Evolutionary conservation across 768 basidiomycete species (phyloP), one percentile per base, ranked within the genome.

Genomic region (Amanita rimosa): DNA sequence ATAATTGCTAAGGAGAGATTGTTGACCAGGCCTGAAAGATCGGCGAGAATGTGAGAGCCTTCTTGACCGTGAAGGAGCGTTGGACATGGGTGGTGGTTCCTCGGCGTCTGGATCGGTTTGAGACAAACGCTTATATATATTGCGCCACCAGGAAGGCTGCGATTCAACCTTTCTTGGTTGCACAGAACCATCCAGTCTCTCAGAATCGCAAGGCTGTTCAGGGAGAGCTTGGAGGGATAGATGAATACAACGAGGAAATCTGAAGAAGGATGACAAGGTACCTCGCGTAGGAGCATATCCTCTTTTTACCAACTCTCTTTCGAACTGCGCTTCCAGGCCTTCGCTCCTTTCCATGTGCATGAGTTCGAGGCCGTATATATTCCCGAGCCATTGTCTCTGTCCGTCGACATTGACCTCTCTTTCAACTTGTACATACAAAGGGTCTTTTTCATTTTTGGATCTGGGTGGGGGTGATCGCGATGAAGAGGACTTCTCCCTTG

Each of bases 91-190:
- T 6, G 22, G 9, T 14, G 22, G 40, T 2, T 49, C 40, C 31
- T 66, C 62, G 16, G 55, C 49, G 26, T 68, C 67, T 41, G 56
- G 61, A 9, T 63, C 64, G 14, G 65, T 56, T 45, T 73, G 71
- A 10, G 78, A 78, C 27, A 80, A 54, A 16, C 74, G 72, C 52
- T 70, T 60, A 58, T 79, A 79, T 13, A 77, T 59, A 44, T 61
- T 69, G 14, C 71, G 70, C 79, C 79, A 81, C 78, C 78, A 81
- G 0, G 78, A 77, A 2, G 65, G 61, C 51, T 70, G 68, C 4
- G 57, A 55, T 42, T 55, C 54, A 48, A 64, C 58, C 9, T 52
- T 54, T 17, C 54, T 51, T 37, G 46, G 57, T 11, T 50, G 53
- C 22, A 52, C 54, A 29, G 45, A 37, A 10, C 21, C 34, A 29